These are phyloP conservation scores for Glonium stellatum DNA, from an alignment of 495 filamentous ascomycete genomes.

Conservation along the genomic window DNA sequence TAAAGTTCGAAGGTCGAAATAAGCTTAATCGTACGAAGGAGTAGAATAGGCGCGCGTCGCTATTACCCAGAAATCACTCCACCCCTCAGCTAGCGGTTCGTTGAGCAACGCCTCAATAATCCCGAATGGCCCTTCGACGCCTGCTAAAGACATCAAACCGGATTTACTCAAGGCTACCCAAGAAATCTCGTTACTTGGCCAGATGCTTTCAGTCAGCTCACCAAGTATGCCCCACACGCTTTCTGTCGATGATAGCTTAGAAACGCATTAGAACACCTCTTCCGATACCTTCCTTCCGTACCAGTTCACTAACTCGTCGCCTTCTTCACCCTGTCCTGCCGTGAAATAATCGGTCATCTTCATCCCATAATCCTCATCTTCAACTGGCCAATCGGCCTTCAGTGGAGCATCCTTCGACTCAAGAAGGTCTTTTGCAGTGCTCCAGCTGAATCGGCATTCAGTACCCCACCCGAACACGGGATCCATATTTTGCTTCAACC, in stretches of 20 bases:
- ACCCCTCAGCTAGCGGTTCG: no score
- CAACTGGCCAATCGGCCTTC: constrained; percentile 77
- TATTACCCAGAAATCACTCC: no score
- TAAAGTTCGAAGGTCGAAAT: no score
- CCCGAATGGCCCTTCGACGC: not conserved
- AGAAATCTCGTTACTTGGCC: not conserved
- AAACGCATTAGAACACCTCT: constrained; percentile 36
- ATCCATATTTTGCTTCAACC: constrained; percentile 82
- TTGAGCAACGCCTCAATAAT: not conserved
- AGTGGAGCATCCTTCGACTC: constrained; percentile 56
- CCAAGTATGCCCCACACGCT: not conserved
- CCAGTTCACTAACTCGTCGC: constrained; percentile 53
- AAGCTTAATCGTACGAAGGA: no score
- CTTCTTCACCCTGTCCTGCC: constrained; percentile 41
- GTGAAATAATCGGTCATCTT: constrained; percentile 69
- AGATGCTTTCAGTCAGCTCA: not conserved
- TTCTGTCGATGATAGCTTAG: not conserved
- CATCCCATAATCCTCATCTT: constrained; percentile 55
- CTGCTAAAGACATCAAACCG: not conserved
- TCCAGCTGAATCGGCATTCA: constrained; percentile 92
- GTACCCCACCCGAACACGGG: constrained; percentile 91
- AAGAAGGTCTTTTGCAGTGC: constrained; percentile 86
- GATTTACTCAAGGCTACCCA: not conserved
- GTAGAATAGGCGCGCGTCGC: no score
- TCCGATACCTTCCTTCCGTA: constrained; percentile 54